Evolutionary conservation across 2,329 filamentous ascomycete species (phyloP), one percentile per base, ranked within the genome.

Genomic region (Penicillium digitatum): DNA sequence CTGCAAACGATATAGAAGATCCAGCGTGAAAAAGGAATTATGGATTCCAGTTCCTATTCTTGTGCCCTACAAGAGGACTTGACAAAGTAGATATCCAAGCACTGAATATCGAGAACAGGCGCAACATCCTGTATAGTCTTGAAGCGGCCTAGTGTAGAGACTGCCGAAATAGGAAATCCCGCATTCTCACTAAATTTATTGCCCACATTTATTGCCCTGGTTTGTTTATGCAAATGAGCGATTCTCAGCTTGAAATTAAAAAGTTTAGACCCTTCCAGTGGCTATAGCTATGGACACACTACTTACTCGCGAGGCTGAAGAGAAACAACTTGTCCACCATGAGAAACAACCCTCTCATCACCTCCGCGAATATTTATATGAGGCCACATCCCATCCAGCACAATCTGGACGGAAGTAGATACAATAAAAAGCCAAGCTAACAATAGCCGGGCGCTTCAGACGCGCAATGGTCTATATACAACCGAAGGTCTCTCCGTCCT

Each of bases 351-450:
- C 26, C 44, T 11, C 9, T 46, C 27, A 0, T 40, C 39, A 5
- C 32, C 49, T 16, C 50, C 54, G 7, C 43, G 29, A 22, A 54
- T 54, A 24, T 54, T 59, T 24, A 51, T 47, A 52, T 57, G 54
- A n/a, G 32, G 38, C n/a, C 14, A 27, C 18, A 14, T 34, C 31
- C 37, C n/a, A 4, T 12, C 46, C 6, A 12, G 12, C 4, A 40
- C 34, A 47, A 49, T 52, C 24, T 48, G 37, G 18, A 61, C 18
- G 5, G 54, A 61, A 24, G 57, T 56, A 31, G 52, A 35, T 0
- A 55, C 47, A 16, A 54, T 48, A n/a, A 34, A 49, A 11, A 27
- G 32, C 29, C 38, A 22, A 34, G 12, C 16, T n/a, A n/a, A n/a
- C n/a, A n/a, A n/a, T n/a, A 11, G 37, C 26, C 20, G 48, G 16